Base-by-base conservation (phyloP, 2,329 filamentous ascomycete genomes). In the Ceratocystiopsis sp. region DNA sequence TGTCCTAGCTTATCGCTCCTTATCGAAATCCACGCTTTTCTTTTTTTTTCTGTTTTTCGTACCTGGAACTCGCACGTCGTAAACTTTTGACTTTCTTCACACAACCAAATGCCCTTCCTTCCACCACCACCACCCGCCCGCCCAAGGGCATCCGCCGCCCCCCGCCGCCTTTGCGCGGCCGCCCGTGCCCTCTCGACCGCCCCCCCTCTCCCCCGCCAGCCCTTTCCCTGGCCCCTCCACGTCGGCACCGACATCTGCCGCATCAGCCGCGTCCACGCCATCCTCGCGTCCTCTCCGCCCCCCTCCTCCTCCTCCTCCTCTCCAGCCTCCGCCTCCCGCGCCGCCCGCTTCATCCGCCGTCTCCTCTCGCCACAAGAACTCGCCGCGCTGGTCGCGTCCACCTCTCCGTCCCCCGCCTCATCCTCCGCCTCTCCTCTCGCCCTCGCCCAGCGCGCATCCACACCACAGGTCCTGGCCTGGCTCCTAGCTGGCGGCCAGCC, bases 211-310 rank as follows among this genome's bases (percentile, higher is more conserved):
- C 33, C 33, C 33, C 12, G 11, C 33, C 25, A 13, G 36, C 56
- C 56, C 3, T 84, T 87, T 52, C 78, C 79, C 1, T 65, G 75
- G n/a, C 65, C 75, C 42, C 55, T 89, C 14, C 68, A 69, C 40
- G 64, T 93, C 42, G 86, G 86, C 45, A 89, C 75, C 40, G 86
- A 93, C 56, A 80, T 93, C 45, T 85, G 83, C 58, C 68, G 69
- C 45, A 70, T 85, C 45, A 60, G 68, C 1, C 76, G 85, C 44
- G 75, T 93, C 46, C 61, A 65, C 47, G 57, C 59, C 17, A 64
- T 86, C 42, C 58, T 89, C 42, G 34, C 16, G 9, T 35, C 25
- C 17, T 12, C 32, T 3, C 16, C 40, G 2, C 17, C 14, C 35
- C n/a, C 35, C 6, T n/a, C 38, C 12, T 11, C 40, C 4, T 32